These are phyloP conservation scores for Backusella macrospora DNA, from an alignment of 192 early-diverging fungal genomes.

Conservation along the genomic window DNA sequence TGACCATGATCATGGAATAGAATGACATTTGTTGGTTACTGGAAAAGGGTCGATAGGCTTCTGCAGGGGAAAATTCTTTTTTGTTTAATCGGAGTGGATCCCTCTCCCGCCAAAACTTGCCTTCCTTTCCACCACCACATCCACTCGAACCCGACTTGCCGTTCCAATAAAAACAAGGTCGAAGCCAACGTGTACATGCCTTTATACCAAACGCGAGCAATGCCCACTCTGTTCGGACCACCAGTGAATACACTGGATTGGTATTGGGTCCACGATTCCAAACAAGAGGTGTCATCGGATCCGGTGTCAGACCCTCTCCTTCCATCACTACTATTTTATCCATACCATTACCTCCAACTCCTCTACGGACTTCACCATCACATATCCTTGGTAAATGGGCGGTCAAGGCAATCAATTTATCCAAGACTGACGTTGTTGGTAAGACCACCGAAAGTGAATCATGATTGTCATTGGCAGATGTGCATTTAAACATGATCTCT, in stretches of 20 bases:
- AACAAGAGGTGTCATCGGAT: slow-evolving; percentile 47
- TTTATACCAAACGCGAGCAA: slow-evolving; percentile 43
- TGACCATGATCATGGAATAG: slow-evolving; percentile 60
- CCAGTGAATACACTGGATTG: slow-evolving; percentile 59
- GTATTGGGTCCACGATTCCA: slow-evolving; percentile 66
- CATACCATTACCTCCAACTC: neutral
- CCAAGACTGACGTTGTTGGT: slow-evolving; percentile 47
- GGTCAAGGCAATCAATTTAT: slow-evolving; percentile 40
- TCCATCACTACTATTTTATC: neutral
- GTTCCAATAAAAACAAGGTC: slow-evolving; percentile 62
- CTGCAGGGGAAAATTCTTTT: slow-evolving; percentile 59
- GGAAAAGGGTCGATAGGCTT: slow-evolving; percentile 51
- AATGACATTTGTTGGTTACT: slow-evolving; percentile 15
- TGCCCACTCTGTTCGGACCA: slow-evolving; percentile 58
- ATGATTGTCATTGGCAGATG: slow-evolving; percentile 24
- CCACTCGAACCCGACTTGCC: slow-evolving; percentile 51
- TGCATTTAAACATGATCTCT: slow-evolving; percentile 35
- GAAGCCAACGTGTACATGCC: slow-evolving; percentile 45
- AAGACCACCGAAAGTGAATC: slow-evolving; percentile 52
- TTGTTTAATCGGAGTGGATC: slow-evolving; percentile 51
- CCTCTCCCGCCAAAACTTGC: slow-evolving; percentile 45
- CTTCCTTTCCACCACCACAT: slow-evolving; percentile 44
- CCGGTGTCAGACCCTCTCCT: too few species aligned
- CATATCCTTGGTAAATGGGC: slow-evolving; percentile 47
- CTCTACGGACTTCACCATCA: slow-evolving; percentile 26